Percentiles rank a stretch among this genome's conserved stretches.
These are phyloP conservation scores for Anacardium occidentale DNA, from an alignment of 345 rosid species.

Conservation along the genomic window DNA sequence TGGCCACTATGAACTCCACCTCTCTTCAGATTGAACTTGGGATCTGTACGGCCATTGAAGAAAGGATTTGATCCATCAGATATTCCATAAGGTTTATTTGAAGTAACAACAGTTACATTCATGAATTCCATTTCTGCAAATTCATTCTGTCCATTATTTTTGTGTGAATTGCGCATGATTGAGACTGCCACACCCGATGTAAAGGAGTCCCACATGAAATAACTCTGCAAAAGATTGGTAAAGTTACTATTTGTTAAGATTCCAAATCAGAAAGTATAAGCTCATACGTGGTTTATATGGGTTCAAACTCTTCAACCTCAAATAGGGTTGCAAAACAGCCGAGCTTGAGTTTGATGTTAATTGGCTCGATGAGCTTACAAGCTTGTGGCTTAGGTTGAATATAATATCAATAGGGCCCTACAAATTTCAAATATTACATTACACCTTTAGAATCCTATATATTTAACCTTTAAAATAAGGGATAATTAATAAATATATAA, in stretches of 20 bases:
- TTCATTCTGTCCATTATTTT: slow-evolving; percentile 52
- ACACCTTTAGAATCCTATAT: too few species aligned
- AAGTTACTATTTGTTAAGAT: not conserved
- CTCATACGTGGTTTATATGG: too few species aligned
- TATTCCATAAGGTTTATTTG: slow-evolving; percentile 70
- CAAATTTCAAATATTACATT: too few species aligned
- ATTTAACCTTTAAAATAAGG: too few species aligned
- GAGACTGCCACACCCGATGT: slow-evolving; percentile 80
- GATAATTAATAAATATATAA: too few species aligned
- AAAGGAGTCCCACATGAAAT: slow-evolving; percentile 97
- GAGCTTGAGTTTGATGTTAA: too few species aligned
- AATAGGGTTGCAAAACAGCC: too few species aligned
- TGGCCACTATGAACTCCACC: slow-evolving; percentile 88
- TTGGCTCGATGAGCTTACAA: too few species aligned
- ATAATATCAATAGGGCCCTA: too few species aligned
- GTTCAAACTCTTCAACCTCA: too few species aligned
- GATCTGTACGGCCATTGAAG: slow-evolving; percentile 51
- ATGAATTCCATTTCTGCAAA: slow-evolving; percentile 85
- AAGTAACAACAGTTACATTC: slow-evolving; percentile 81
- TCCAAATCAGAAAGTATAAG: too few species aligned
- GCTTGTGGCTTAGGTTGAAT: too few species aligned
- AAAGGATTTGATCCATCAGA: slow-evolving; percentile 81
- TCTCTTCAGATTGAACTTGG: slow-evolving; percentile 54
- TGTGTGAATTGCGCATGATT: slow-evolving; percentile 48
- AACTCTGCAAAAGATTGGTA: slow-evolving; percentile 45